Evolutionary conservation across 257 asterid genomes (phyloP), one percentile per base, ranked within the genome.

Genomic region (Parsonsia alboflavescens): DNA sequence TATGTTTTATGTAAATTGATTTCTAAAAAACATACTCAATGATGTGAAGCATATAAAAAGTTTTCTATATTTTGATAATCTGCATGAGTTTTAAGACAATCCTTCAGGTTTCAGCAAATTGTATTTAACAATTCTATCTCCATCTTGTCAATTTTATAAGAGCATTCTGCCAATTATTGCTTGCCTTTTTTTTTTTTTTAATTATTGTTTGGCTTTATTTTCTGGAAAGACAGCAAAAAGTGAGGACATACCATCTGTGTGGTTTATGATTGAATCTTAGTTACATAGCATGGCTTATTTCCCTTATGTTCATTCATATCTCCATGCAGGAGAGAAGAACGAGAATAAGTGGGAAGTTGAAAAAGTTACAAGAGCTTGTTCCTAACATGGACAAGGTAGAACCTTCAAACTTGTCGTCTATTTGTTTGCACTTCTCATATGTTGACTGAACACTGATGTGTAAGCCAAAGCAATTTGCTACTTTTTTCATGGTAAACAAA

Each of bases 381-480:
- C 98, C 98, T 11, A 93, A 93, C 86, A 93, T 93, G 98, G 98
- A 93, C 80, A 93, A 93, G 96, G 98, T 91, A 80, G 10, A 44
- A 63, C 39, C 22, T 19, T 21, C 26, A 7, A 19, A 15, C 56
- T 33, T 36, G 5, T 0, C 22, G 10, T 50, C 22, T 3, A 17
- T 10, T 22, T 4, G 0, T 64, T 11, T 21, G 6, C 22, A 28
- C 39, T 64, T 24, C 49, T 15, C 6, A 13, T 5, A 13, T 0
- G 5, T 28, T 62, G 11, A 7, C 63, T 57, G 33, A 57, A 57
- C 11, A 22, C 15, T 22, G 11, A n/a, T 57, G 1, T 57, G 63
- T n/a, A 57, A 7, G 50, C 36, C 30, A 22, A 7, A 22, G 44
- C 21, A 49, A 49, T 46, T 46, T 46, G 3, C 44, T 15, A 44